Evolutionary conservation across 495 filamentous ascomycete genomes (phyloP), one percentile per base, ranked within the genome.

Genomic region (Bathelium albidoporum): DNA sequence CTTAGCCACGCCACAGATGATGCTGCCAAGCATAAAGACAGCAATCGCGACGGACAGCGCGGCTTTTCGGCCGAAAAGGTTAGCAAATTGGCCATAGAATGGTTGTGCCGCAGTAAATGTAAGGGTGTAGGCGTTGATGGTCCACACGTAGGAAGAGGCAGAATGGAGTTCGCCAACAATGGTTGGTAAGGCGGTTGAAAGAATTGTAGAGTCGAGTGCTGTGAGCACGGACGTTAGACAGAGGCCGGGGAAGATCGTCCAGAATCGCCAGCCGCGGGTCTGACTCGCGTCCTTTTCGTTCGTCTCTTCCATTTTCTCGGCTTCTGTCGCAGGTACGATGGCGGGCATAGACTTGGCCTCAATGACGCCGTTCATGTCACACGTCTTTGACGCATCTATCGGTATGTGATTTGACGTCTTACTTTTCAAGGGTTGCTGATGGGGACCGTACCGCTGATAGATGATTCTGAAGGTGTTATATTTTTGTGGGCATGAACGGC

Each of bases 131-230:
- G 60, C 67, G 60, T 78, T 79, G 16, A 64, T 67, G 20, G 75
- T 64, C 79, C 78, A 81, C 59, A 81, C 66, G 62, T 80, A 83
- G 45, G 53, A 39, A 0, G 69, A 62, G 0, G 70, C 73, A 10
- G 65, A 66, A n/a, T 65, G 43, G n/a, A 82, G 65, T 0, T 71
- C 73, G 5, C 41, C 49, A 0, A 65, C 65, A 58, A 82, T 77
- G 16, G 65, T 66, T 5, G 80, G 79, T 31, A 81, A 68, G 0
- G 77, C 73, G 0, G 73, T 79, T 2, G 75, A 66, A 12, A 76
- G 67, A 66, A 82, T 71, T 1, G 76, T 73, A 32, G 59, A 70
- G 22, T 81, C 79, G 2, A 82, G 65, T 18, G 75, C 71, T 1
- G 66, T 60, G 22, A 77, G 67, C 16, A 80, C 58, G 34, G 71